Evolutionary conservation across 768 basidiomycete species (phyloP), one percentile per base, ranked within the genome.

Genomic region (Chalciporus sphaerocephalus): DNA sequence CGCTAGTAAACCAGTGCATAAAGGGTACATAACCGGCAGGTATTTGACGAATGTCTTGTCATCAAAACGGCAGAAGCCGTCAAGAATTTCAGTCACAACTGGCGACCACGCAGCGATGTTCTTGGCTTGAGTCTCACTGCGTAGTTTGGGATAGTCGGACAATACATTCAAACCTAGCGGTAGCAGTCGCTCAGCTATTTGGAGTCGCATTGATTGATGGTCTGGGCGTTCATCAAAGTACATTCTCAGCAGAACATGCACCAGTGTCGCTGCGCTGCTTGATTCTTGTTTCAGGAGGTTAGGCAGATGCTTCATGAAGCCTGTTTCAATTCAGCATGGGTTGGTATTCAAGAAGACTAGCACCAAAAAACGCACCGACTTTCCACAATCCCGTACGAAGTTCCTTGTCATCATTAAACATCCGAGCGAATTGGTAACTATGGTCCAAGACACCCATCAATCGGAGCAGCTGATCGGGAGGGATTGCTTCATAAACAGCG

Each of bases 261-360:
- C 92, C 28, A 98, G 74, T 0, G 93, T 97, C 2, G 95, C 81
- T 39, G 96, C 96, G 59, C 92, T 94, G 51, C 91, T 96, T 12
- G 95, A 97, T 67, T 99, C 96, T 59, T 99, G 96, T 65, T 98
- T 97, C 44, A 99, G 70, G 33, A 99, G 78, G 68, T 99, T 99
- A 0, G 96, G 96, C 23, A 98, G 70, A 64, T 99, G 96, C 63
- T 97, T 96, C 96, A 99, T 99, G 71, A 99, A 99, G 6, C 96
- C 94, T 97, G 48, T 11, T 15, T 13, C 4, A 27, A 36, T 28
- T 58, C 32, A 54, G 46, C 18, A 36, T 13, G 35, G 27, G 22
- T 15, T 36, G 22, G 37, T 18, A 38, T 7, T 37, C 20, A 27
- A 40, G 22, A 20, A 33, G n/a, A 32, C 30, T n/a, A 44, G 22